Conservation (phyloP, 2,329 filamentous ascomycete species). For the Penicillium sp. region DNA sequence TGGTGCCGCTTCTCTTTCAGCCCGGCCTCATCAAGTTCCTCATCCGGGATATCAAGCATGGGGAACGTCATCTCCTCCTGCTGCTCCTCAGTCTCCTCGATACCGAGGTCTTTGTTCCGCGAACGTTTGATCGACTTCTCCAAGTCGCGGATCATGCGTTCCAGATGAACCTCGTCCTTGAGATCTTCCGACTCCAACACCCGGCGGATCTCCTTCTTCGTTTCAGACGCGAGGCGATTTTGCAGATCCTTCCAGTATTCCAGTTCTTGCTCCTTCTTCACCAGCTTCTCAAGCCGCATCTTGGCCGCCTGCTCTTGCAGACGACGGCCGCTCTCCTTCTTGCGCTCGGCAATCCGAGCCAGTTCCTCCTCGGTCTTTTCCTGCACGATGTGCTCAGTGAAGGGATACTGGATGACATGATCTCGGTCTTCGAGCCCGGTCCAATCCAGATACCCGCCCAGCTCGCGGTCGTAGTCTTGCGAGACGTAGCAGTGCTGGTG, state of each 20-base stretch:
- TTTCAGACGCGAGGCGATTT: constrained; percentile 66
- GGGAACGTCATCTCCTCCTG: constrained; percentile 78
- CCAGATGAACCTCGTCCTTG: constrained; percentile 83
- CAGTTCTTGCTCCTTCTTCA: constrained; percentile 92
- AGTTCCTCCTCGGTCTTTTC: constrained; percentile 96
- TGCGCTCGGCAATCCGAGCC: constrained; percentile 82
- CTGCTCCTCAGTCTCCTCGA: constrained; percentile 76
- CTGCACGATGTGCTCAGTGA: constrained; percentile 81
- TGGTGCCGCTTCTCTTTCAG: constrained; percentile 93
- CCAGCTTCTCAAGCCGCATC: constrained; percentile 91
- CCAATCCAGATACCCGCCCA: constrained; percentile 80
- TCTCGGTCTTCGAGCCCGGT: constrained; percentile 86
- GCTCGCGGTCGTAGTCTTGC: constrained; percentile 75
- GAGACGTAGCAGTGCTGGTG: constrained; percentile 88
- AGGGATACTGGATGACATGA: constrained; percentile 87
- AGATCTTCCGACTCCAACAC: constrained; percentile 87
- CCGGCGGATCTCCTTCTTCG: constrained; percentile 86
- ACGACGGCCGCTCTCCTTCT: constrained; percentile 88
- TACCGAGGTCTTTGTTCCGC: constrained; percentile 87
- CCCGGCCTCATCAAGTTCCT: constrained; percentile 85
- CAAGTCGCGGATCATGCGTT: constrained; percentile 80
- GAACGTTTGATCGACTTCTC: constrained; percentile 88
- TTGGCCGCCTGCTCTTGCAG: constrained; percentile 95
- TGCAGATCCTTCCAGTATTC: constrained; percentile 91
- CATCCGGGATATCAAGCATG: constrained; percentile 83